Evolutionary conservation across 257 asterid species (phyloP).

Genomic region (Nicotiana sylvestris): DNA sequence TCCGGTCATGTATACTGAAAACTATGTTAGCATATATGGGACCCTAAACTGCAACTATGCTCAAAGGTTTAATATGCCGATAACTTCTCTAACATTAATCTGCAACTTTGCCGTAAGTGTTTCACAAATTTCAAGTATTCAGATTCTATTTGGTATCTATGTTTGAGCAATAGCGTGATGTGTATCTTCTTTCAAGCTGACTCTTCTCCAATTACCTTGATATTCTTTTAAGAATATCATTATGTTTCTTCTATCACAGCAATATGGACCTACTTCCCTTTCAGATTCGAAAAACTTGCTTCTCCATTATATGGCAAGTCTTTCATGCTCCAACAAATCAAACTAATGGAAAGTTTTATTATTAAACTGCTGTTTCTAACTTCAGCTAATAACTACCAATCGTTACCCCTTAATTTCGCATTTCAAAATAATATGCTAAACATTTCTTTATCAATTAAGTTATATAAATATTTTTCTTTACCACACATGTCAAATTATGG

Average conservation of each 20-base stretch:
- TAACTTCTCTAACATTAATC: background rate
- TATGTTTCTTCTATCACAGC: background rate
- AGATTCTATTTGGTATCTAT: background rate
- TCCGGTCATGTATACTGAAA: background rate
- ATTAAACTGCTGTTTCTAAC: background rate
- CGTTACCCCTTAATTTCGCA: background rate
- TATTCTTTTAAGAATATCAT: background rate
- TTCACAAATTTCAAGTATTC: background rate
- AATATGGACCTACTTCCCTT: background rate
- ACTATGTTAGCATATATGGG: background rate
- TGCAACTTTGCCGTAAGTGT: background rate
- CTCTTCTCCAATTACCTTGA: background rate
- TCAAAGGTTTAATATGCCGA: background rate
- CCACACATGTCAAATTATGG: background rate
- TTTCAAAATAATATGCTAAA: background rate
- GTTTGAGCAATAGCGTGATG: background rate
- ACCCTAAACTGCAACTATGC: background rate
- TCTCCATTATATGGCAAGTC: background rate
- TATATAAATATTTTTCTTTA: background rate
- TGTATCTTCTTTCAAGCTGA: conserved; percentile 4
- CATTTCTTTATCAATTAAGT: background rate
- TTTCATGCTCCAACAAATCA: background rate
- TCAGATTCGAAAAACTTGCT: background rate
- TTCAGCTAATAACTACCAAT: background rate
- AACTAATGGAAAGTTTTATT: background rate